Conservation (phyloP, 306 rosid species). For the Myrica gale region DNA sequence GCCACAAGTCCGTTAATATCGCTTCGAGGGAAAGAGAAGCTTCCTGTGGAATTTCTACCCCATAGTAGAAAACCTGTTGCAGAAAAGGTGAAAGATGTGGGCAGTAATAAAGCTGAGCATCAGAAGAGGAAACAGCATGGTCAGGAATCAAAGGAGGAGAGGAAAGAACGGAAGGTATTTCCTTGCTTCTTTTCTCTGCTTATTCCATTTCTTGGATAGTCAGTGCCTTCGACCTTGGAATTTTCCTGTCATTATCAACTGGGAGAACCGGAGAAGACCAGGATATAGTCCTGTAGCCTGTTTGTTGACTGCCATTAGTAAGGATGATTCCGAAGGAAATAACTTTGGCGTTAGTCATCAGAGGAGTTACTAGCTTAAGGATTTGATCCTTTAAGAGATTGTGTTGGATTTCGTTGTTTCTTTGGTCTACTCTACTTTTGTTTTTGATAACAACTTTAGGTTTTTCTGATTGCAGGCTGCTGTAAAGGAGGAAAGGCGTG, state of each 20-base stretch:
- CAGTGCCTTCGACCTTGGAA: conserved; percentile 12
- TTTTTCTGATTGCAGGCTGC: conserved; percentile 54
- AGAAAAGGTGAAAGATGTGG: conserved; percentile 46
- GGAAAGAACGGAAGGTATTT: conserved; percentile 85
- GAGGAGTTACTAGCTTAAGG: background rate
- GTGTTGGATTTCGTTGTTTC: background rate
- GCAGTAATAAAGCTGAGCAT: conserved; percentile 45
- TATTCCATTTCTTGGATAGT: background rate
- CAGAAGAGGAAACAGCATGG: conserved; percentile 67
- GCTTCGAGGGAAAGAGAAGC: conserved; percentile 73
- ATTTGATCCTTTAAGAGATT: conserved; percentile 5
- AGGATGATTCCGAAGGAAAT: background rate
- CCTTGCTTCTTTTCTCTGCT: conserved; percentile 11
- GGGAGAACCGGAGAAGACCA: conserved; percentile 6
- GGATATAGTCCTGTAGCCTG: background rate
- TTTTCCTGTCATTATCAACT: conserved; percentile 1
- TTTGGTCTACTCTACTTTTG: background rate
- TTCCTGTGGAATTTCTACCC: conserved; percentile 78
- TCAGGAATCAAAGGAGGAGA: conserved; percentile 80
- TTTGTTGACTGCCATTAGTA: background rate
- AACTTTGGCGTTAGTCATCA: background rate
- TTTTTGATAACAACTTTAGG: conserved; percentile 6
- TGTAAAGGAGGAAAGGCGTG: conserved; percentile 80
- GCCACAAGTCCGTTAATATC: conserved; percentile 53
- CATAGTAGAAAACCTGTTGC: conserved; percentile 41